Percentiles rank a stretch among this genome's conserved stretches.
phyloP scores from a whole-genome alignment of 495 filamentous ascomycete genomes.

The Daldinia grandis region DNA sequence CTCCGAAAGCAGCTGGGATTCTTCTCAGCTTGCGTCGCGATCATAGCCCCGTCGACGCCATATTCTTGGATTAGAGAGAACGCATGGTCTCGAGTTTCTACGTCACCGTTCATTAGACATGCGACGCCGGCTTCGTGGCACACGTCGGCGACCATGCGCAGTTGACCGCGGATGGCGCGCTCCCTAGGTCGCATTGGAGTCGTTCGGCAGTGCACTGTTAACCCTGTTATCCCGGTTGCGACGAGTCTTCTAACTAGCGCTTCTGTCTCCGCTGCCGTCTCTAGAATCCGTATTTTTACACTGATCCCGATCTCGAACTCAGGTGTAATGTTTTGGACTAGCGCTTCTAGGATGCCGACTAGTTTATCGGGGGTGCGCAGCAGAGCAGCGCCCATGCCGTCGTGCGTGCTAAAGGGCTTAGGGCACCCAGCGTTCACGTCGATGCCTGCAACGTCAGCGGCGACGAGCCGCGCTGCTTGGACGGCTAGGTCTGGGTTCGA shows the following conservation, averaged over 20 bases:
- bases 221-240: slow-evolving; percentile 84
- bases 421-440: slow-evolving; percentile 98
- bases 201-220: slow-evolving; percentile 95
- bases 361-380: slow-evolving; percentile 83
- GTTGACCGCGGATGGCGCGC: slow-evolving; percentile 82
- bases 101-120: slow-evolving; percentile 94
- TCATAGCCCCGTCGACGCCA: slow-evolving; percentile 94
- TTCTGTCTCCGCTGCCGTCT: slow-evolving; percentile 75
- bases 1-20: slow-evolving; percentile 85
- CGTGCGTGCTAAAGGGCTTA: slow-evolving; percentile 89
- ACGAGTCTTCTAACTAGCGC: slow-evolving; percentile 76
- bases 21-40: slow-evolving; percentile 87
- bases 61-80: slow-evolving; percentile 73
- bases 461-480: slow-evolving; percentile 81
- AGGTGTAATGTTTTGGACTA: slow-evolving; percentile 79
- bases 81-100: slow-evolving; percentile 73
- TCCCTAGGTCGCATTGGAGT: slow-evolving; percentile 94
- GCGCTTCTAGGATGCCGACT: slow-evolving; percentile 77
- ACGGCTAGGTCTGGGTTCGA: slow-evolving; percentile 82
- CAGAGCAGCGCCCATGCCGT: slow-evolving; percentile 95
- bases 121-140: slow-evolving; percentile 86
- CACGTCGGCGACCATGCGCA: slow-evolving; percentile 78
- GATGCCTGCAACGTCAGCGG: slow-evolving; percentile 86
- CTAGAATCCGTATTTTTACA: slow-evolving; percentile 92
- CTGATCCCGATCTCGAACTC: slow-evolving; percentile 87